Percentiles rank a stretch among this genome's conserved stretches.
These are phyloP conservation scores for Fusarium robinianum DNA, from an alignment of 2,329 filamentous ascomycete genomes.

Conservation along the genomic window DNA sequence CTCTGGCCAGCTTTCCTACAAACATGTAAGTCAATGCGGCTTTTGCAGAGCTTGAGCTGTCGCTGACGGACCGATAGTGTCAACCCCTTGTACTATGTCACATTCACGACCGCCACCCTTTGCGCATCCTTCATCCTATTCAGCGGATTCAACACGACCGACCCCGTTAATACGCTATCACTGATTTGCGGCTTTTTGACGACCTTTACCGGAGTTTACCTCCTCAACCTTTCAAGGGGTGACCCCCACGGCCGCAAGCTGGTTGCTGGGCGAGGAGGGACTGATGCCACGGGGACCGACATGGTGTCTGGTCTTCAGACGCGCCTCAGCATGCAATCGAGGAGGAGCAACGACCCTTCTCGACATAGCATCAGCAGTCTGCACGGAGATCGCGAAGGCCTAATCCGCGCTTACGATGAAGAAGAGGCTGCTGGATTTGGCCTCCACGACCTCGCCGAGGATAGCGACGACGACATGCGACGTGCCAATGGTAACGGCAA, in stretches of 20 bases:
- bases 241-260: conserved; percentile 80
- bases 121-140: conserved; percentile 96
- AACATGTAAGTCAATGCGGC: conserved; percentile 73
- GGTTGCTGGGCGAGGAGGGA: conserved; percentile 63
- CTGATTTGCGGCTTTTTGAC: conserved; percentile 90
- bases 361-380: conserved; percentile 68
- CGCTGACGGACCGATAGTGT: conserved; percentile 61
- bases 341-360: conserved; percentile 71
- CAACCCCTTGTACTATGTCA: conserved; percentile 96
- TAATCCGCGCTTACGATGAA: conserved; percentile 89
- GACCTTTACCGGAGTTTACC: conserved; percentile 93
- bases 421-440: conserved; percentile 76
- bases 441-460: conserved; percentile 77
- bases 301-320: conserved; percentile 88
- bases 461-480: conserved; percentile 66
- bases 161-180: conserved; percentile 88
- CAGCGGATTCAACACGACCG: conserved; percentile 92
- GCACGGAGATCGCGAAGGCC: conserved; percentile 73
- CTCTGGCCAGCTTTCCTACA: conserved; percentile 92
- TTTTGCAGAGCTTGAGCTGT: not conserved
- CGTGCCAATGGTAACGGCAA: conserved; percentile 47
- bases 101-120: conserved; percentile 92
- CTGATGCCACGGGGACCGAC: conserved; percentile 87
- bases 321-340: conserved; percentile 87
- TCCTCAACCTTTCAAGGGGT: conserved; percentile 90